Base-by-base conservation (phyloP, 2,329 filamentous ascomycete genomes). In the Fusarium pseudocircinatum region DNA sequence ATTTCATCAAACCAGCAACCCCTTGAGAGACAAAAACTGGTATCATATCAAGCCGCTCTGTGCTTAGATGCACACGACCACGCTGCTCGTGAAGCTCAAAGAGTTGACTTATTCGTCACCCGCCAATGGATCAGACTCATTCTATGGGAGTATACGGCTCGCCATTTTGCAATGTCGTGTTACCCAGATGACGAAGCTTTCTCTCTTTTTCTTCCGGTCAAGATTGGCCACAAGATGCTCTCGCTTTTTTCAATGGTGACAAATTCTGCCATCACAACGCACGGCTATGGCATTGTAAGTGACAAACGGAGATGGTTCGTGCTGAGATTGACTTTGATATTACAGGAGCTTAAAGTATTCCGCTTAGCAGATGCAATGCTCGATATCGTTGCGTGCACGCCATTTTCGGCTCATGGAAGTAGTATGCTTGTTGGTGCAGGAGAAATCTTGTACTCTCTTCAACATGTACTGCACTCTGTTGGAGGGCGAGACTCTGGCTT, bases 111-210 rank as follows among this genome's bases (percentile, higher is more conserved):
- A 10, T 78, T 77, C 43, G 77, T 79, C 6, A 78, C 78, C 6
- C 72, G 76, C 6, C 77, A 79, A 52, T 79, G 78, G 78, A 75
- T 79, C 28, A 70, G 75, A 9, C 67, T 79, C 0, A 71, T 79
- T 4, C 39, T 77, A 2, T 79, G 78, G 78, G 76, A 79, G 57
- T 79, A 79, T 22, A 79, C 77, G 0, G 66, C 74, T 7, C 63
- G 76, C 2, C 78, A 78, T 60, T 79, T 77, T 60, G 63, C 66
- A 20, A 75, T 79, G 75, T 78, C 78, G 1, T 72, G 75, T 32
- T 65, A 75, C 34, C 69, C 75, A 16, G 71, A 77, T 2, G 64
- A 75, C 20, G 68, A 78, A 26, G 78, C 75, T 2, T 77, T 79
- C 20, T 78, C 77, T 7, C 59, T 79, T 2, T 73, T 77, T 2